phyloP scores from a whole-genome alignment of 306 rosid genomes.

The Medicago lupulina region DNA sequence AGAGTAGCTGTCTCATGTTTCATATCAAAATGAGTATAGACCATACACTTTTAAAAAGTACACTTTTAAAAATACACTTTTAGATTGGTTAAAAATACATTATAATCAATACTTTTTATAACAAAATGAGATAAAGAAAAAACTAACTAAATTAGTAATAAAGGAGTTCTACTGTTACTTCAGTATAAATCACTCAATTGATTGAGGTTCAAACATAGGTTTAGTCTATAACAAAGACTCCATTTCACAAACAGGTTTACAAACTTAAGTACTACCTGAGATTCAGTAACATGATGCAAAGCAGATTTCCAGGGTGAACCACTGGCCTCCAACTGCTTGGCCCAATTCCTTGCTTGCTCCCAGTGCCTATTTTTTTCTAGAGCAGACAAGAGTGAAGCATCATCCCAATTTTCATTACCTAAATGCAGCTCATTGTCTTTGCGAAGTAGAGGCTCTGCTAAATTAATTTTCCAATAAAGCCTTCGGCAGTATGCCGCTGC shows the following conservation, averaged over 20 bases:
- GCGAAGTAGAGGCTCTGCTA: conserved; percentile 86
- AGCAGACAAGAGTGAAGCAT: conserved; percentile 82
- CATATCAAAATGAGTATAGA: conserved; percentile 96
- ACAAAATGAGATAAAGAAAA: conserved; percentile 32
- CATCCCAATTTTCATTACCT: conserved; percentile 79
- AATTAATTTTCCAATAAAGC: conserved; percentile 83
- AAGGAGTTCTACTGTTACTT: neutral
- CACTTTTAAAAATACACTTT: too few relatives aligned
- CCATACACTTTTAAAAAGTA: too few relatives aligned
- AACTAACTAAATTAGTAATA: conserved; percentile 6
- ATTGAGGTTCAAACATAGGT: conserved; percentile 23
- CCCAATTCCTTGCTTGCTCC: conserved; percentile 99
- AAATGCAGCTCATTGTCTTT: conserved; percentile 70
- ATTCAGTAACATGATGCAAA: conserved; percentile 89
- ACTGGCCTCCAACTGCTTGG: conserved; percentile 90
- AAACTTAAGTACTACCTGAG: conserved; percentile 69
- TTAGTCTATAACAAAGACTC: conserved; percentile 1
- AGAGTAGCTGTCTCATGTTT: conserved; percentile 95
- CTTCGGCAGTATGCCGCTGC: conserved; percentile 69
- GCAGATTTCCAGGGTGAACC: conserved; percentile 82
- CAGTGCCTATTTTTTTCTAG: conserved; percentile 86
- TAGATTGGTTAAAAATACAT: too few relatives aligned
- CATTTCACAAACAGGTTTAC: conserved; percentile 44
- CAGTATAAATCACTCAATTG: conserved; percentile 32
- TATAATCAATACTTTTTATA: conserved; percentile 22